Percentiles rank a stretch among this genome's conserved stretches.
These are phyloP conservation scores for Manihot esculenta DNA, from an alignment of 441 rosid species.

Conservation along the genomic window DNA sequence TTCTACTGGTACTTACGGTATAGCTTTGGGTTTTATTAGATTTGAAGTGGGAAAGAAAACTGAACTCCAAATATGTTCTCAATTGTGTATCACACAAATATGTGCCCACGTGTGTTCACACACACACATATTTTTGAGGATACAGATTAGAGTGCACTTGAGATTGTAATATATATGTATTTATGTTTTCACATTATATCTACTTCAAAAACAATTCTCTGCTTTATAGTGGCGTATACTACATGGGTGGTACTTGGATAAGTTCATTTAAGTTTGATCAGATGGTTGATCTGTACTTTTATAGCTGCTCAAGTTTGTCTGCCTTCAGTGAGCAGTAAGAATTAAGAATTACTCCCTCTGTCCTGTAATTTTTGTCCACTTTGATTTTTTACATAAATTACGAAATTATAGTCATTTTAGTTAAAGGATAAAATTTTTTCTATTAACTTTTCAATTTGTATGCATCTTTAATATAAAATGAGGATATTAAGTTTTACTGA, in stretches of 20 bases:
- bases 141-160: background rate
- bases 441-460: too few relatives aligned
- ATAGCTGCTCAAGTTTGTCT: background rate
- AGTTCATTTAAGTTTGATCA: background rate
- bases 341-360: too few relatives aligned
- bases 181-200: background rate
- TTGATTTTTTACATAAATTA: too few relatives aligned
- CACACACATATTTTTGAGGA: background rate
- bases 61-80: background rate
- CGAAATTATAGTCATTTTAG: too few relatives aligned
- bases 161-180: background rate
- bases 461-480: too few relatives aligned
- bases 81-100: background rate
- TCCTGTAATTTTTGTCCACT: too few relatives aligned
- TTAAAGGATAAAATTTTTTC: too few relatives aligned
- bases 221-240: background rate
- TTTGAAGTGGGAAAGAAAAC: background rate
- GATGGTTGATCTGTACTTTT: background rate
- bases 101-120: too few relatives aligned
- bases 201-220: background rate
- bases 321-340: background rate
- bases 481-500: too few relatives aligned
- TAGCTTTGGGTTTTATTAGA: background rate
- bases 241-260: too few relatives aligned
- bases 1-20: background rate